Conservation (phyloP, 139 green algal species). For the Chlamydomonas urium region DNA sequence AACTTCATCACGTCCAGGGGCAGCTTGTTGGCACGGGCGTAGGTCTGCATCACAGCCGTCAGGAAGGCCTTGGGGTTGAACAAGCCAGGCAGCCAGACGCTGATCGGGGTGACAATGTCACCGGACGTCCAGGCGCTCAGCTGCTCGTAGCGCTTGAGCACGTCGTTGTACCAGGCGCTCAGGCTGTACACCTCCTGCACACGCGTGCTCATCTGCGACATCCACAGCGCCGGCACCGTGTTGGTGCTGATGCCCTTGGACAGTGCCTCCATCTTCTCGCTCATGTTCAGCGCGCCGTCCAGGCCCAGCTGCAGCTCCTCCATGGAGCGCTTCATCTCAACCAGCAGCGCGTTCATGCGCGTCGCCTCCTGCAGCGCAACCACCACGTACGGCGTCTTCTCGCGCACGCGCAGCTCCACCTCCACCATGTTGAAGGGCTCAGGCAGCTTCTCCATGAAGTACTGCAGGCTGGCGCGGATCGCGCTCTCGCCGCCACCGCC, state of each 20-base stretch:
- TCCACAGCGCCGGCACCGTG: conserved; percentile 66
- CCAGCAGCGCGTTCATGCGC: conserved; percentile 76
- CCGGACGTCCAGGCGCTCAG: conserved; percentile 66
- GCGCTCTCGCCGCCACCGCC: conserved; percentile 43
- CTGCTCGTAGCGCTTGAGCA: conserved; percentile 72
- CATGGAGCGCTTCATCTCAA: conserved; percentile 75
- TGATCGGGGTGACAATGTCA: conserved; percentile 53
- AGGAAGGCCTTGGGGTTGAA: conserved; percentile 91
- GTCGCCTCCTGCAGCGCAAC: conserved; percentile 73
- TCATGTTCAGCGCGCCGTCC: conserved; percentile 85
- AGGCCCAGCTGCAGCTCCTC: conserved; percentile 82
- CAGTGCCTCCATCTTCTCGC: conserved; percentile 78
- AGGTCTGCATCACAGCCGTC: conserved; percentile 83
- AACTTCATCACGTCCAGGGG: conserved; percentile 85
- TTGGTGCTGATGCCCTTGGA: conserved; percentile 65
- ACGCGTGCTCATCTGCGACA: conserved; percentile 74
- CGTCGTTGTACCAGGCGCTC: conserved; percentile 64
- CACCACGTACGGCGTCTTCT: conserved; percentile 82
- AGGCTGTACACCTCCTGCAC: conserved; percentile 77
- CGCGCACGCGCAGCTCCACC: conserved; percentile 69
- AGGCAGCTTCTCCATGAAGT: conserved; percentile 64
- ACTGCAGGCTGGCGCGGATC: conserved; percentile 56
- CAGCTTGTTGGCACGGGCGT: conserved; percentile 73
- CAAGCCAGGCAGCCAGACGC: conserved; percentile 74
- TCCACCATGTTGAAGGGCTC: conserved; percentile 82